phyloP scores from a whole-genome alignment of 192 early-diverging fungal species.

The Backusella sp. region DNA sequence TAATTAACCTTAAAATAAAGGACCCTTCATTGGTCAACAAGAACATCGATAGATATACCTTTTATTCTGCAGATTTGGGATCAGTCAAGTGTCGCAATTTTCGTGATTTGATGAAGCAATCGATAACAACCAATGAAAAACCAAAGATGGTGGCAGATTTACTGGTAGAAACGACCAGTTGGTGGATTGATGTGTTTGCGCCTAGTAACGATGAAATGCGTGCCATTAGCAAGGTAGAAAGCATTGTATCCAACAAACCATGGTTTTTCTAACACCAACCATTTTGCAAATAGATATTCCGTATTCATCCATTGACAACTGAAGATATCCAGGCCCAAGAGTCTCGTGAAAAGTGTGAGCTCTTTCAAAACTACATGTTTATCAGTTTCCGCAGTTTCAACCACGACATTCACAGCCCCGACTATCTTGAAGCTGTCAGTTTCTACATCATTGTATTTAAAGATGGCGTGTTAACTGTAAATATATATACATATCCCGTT shows the following conservation, averaged over 20 bases:
- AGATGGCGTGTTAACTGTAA: constrained; percentile 51
- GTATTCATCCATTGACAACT: constrained; percentile 84
- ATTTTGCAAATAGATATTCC: constrained; percentile 55
- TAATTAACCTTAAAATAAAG: no score
- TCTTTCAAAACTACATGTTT: constrained; percentile 89
- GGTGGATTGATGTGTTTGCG: constrained; percentile 68
- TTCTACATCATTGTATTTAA: constrained; percentile 49
- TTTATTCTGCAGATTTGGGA: constrained; percentile 9
- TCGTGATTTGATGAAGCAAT: neutral
- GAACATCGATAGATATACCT: constrained; percentile 1
- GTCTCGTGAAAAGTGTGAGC: constrained; percentile 86
- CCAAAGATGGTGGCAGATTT: neutral
- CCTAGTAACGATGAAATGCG: constrained; percentile 63
- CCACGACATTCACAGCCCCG: constrained; percentile 18
- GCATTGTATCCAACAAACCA: neutral
- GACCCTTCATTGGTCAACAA: neutral
- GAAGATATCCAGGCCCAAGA: constrained; percentile 88
- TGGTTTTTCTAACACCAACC: no score
- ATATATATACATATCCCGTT: neutral
- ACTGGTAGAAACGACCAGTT: constrained; percentile 12
- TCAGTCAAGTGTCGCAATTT: constrained; percentile 3
- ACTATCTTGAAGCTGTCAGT: constrained; percentile 38
- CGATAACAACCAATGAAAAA: neutral
- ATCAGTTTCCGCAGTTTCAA: constrained; percentile 71
- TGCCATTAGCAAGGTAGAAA: constrained; percentile 47